Evolutionary conservation across 2,329 filamentous ascomycete genomes (phyloP), one percentile per base, ranked within the genome.

Genomic region (Colletotrichum liaoningense): DNA sequence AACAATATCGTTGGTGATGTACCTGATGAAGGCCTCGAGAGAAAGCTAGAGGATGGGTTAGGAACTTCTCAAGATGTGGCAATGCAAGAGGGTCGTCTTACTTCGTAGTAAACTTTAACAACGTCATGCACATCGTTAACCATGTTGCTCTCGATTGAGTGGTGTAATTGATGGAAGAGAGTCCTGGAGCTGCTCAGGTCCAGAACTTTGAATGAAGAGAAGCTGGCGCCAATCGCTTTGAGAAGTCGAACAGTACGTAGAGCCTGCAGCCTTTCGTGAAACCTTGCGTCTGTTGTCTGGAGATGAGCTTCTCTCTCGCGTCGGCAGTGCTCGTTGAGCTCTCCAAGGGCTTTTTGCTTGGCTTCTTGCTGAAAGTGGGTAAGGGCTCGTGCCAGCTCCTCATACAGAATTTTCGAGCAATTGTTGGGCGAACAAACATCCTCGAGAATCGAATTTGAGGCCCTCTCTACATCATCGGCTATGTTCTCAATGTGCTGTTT

Each of bases 61-160:
- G 3, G 38, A 30, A 11, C 8, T 52, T 26, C 9, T 22, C 4
- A 16, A 12, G 1, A 3, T 12, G 4, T 33, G 12, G n/a, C 2
- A 5, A 0, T 6, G 22, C 54, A 3, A 9, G 28, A 8, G 19
- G 35, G 5, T 1, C 24, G 1, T 22, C 75, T 38, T 77, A 83
- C 81, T 76, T 83, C 75, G 54, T 84, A 84, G 22, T 84, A 84
- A 0, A 81, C 80, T 38, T 80, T 82, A 11, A 84, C 75, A 1
- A 82, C 73, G 38, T 84, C 82, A 35, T 84, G 82, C 0, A 84
- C 79, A 19, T 82, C 80, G 5, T 80, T 56, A 11, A 78, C 68
- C 64, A 80, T 81, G 49, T 81, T 83, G 8, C 78, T 73, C 2
- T 73, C 74, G 1, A 65, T 69, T 2, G 72, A 74, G 16, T 71